Evolutionary conservation across 2,329 filamentous ascomycete genomes (phyloP).

Genomic region (Fusarium sp.): DNA sequence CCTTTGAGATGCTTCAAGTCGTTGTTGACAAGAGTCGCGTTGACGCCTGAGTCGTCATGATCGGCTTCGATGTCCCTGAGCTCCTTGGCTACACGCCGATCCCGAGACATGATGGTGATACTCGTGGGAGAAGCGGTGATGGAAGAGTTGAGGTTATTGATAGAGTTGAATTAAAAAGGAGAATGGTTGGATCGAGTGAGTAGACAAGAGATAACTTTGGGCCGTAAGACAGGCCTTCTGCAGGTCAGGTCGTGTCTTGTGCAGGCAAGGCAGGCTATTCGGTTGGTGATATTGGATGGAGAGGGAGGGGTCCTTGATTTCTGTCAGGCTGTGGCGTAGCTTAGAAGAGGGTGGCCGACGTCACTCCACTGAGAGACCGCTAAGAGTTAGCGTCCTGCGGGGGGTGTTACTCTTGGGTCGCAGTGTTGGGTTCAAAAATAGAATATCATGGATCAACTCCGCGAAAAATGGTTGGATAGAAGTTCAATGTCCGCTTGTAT

Average conservation of each 20-base stretch:
- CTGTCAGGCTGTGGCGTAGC: slow-evolving; percentile 19
- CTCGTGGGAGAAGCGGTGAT: background rate
- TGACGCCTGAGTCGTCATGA: slow-evolving; percentile 77
- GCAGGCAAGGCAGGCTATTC: slow-evolving; percentile 4
- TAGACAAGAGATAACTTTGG: background rate
- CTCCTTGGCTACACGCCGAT: slow-evolving; percentile 78
- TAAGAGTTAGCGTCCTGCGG: slow-evolving; percentile 35
- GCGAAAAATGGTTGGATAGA: background rate
- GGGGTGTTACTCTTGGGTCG: background rate
- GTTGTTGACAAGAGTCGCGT: slow-evolving; percentile 70
- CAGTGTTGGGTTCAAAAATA: slow-evolving; percentile 18
- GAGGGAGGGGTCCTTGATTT: slow-evolving; percentile 33
- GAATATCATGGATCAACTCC: slow-evolving; percentile 2
- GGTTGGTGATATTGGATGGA: background rate
- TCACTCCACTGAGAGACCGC: slow-evolving; percentile 32
- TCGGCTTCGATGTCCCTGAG: slow-evolving; percentile 80
- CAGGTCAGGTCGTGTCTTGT: slow-evolving; percentile 22
- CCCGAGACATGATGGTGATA: slow-evolving; percentile 57
- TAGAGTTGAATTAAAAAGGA: background rate
- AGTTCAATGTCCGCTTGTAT: background rate
- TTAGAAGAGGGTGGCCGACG: slow-evolving; percentile 5
- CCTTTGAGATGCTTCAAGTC: slow-evolving; percentile 86
- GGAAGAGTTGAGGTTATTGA: no score
- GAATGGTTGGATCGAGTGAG: background rate
- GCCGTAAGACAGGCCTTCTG: slow-evolving; percentile 7